Base-by-base conservation (phyloP, 1,284 basidiomycete species). In the Pseudozyma tsukubaensis region DNA sequence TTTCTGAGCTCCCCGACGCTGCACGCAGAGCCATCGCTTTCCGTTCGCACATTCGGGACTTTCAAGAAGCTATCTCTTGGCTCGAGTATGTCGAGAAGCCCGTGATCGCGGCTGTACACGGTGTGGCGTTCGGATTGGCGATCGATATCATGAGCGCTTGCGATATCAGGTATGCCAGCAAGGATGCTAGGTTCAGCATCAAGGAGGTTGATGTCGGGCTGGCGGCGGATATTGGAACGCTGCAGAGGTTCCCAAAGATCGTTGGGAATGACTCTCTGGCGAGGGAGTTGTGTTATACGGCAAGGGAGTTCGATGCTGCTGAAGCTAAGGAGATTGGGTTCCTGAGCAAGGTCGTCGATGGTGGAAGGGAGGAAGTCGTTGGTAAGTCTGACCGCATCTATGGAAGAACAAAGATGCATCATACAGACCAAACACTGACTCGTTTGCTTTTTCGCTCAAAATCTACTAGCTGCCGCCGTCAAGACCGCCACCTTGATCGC, bases 171-270 rank as follows among this genome's bases (percentile, higher is more conserved):
- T 90, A 92, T 70, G 90, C 91, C 1, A 88, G 92, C 0, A 86
- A 88, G 0, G 87, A 90, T 70, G 85, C 89, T 0, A 79, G 82
- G 1, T 93, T 97, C 80, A 89, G 89, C 16, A 92, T 97, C 86
- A 93, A 94, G 59, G 94, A 97, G 88, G 92, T 94, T 9, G 93
- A 94, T 79, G 89, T 94, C 9, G 94, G 93, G 0, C 87, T 97
- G 0, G 94, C 94, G 2, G 92, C 94, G 1, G 94, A 97, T 83
- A 91, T 96, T 50, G 94, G 94, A 2, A 91, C 93, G 0, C 88
- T 98, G 14, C 92, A 94, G 36, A 90, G 92, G 42, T 87, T 96
- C 34, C 93, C 92, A 0, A 93, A 94, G 82, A 88, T 92, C 47
- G 89, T 90, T 0, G 92, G 90, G 0, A 95, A 94, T 85, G 89